These are phyloP conservation scores for Oryza punctata DNA, from an alignment of 176 grass and related monocot genomes.

Conservation along the genomic window DNA sequence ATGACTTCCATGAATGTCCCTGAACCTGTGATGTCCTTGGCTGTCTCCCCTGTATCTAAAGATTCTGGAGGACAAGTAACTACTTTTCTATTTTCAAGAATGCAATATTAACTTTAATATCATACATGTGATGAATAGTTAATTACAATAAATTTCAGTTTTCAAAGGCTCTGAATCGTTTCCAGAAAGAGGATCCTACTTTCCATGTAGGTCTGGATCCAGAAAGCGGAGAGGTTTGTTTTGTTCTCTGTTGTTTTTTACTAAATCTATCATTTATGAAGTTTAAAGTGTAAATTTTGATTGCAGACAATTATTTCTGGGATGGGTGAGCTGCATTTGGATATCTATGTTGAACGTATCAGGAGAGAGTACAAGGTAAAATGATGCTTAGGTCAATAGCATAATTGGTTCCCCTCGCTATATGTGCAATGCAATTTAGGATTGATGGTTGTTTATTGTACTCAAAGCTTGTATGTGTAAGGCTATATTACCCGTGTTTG, in stretches of 20 bases:
- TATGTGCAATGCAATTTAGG: background rate
- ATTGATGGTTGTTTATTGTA: constrained; percentile 12
- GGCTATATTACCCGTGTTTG: background rate
- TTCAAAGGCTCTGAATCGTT: constrained; percentile 97
- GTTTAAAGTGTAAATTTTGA: constrained; percentile 32
- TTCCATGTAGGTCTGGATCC: constrained; percentile 93
- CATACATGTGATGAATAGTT: constrained; percentile 31
- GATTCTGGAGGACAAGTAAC: constrained; percentile 99
- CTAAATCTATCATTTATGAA: constrained; percentile 16
- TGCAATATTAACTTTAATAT: constrained; percentile 27
- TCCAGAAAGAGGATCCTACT: constrained; percentile 97
- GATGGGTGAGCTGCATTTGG: constrained; percentile 98
- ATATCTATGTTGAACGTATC: constrained; percentile 99
- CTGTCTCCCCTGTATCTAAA: constrained; percentile 93
- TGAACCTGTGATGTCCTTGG: constrained; percentile 99
- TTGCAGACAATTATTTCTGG: constrained; percentile 96
- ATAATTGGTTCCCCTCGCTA: constrained; percentile 1
- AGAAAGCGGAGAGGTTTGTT: constrained; percentile 86
- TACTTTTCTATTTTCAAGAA: constrained; percentile 14
- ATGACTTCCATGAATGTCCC: constrained; percentile 99
- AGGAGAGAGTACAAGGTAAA: constrained; percentile 91
- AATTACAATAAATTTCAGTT: constrained; percentile 60
- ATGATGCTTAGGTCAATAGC: background rate
- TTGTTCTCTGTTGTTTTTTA: background rate
- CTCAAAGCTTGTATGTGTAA: background rate